Percentiles rank a stretch among this genome's conserved stretches.
phyloP scores from a whole-genome alignment of 1,284 basidiomycete species.

The Chalciporus piperatoides region DNA sequence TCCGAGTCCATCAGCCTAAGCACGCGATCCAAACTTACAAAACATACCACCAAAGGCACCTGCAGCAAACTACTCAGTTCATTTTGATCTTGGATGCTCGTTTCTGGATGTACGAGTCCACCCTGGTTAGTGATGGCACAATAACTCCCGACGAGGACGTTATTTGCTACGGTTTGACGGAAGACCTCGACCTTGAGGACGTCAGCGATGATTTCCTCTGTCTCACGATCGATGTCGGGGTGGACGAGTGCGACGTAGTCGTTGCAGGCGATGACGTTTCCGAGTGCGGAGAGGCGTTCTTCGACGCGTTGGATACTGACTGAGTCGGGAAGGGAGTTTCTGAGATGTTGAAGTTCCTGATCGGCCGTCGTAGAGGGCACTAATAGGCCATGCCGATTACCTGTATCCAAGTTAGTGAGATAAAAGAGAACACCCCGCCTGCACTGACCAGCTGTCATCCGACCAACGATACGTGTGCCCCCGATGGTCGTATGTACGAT shows the following conservation, averaged over 20 bases:
- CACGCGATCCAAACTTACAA: not conserved
- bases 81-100: conserved; percentile 95
- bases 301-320: conserved; percentile 96
- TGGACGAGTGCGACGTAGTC: conserved; percentile 97
- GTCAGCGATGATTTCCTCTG: conserved; percentile 99
- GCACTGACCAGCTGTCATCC: conserved; percentile 79
- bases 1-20: conserved; percentile 3
- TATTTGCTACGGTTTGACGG: conserved; percentile 94
- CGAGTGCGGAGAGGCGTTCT: conserved; percentile 92
- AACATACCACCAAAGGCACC: conserved; percentile 86
- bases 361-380: conserved; percentile 96
- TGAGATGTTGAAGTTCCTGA: conserved; percentile 96
- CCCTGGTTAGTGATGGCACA: conserved; percentile 95
- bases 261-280: conserved; percentile 98
- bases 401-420: conserved; percentile 34
- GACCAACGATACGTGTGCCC: conserved; percentile 92
- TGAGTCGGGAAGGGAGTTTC: conserved; percentile 91
- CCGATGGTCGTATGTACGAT: conserved; percentile 97
- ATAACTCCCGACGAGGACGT: conserved; percentile 96
- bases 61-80: conserved; percentile 95
- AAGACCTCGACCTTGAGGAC: conserved; percentile 99
- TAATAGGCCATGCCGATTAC: conserved; percentile 94
- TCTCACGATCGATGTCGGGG: conserved; percentile 97
- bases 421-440: not conserved
- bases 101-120: conserved; percentile 96